Evolutionary conservation across 148 eudicot species (phyloP).

Genomic region (Tetragonia tetragonoides): DNA sequence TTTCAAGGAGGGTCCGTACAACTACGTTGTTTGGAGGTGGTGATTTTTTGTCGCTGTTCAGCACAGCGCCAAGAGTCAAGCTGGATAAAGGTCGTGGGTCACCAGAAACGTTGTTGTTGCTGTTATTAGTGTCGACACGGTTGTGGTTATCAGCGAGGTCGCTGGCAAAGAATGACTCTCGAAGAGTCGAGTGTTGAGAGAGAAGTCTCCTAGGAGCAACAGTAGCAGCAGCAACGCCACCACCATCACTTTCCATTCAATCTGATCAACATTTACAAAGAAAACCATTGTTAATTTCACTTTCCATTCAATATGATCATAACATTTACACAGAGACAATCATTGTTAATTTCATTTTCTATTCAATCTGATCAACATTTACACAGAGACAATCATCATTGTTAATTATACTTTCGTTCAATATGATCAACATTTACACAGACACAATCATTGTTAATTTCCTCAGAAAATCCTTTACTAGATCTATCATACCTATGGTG

Average conservation of each 20-base stretch:
- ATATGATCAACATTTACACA: conserved; percentile 14
- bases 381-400: background rate
- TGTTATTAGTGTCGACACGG: background rate
- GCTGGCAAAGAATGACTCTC: conserved; percentile 32
- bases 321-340: conserved; percentile 1
- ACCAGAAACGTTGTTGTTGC: background rate
- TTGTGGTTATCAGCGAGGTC: conserved; percentile 24
- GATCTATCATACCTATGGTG: no score
- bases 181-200: conserved; percentile 35
- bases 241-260: conserved; percentile 43
- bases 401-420: conserved; percentile 28
- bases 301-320: conserved; percentile 37
- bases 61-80: conserved; percentile 41
- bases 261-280: conserved; percentile 11
- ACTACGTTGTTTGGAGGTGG: conserved; percentile 15
- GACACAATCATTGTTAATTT: background rate
- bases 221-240: conserved; percentile 27
- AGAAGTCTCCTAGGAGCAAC: conserved; percentile 18
- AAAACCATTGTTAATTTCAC: background rate
- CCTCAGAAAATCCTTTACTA: no score
- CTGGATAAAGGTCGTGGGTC: conserved; percentile 18
- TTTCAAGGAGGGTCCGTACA: conserved; percentile 45
- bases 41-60: conserved; percentile 31
- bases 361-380: background rate
- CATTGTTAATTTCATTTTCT: background rate